These are phyloP conservation scores for Aspergillus cavernicola DNA, from an alignment of 495 filamentous ascomycete species.

Conservation along the genomic window DNA sequence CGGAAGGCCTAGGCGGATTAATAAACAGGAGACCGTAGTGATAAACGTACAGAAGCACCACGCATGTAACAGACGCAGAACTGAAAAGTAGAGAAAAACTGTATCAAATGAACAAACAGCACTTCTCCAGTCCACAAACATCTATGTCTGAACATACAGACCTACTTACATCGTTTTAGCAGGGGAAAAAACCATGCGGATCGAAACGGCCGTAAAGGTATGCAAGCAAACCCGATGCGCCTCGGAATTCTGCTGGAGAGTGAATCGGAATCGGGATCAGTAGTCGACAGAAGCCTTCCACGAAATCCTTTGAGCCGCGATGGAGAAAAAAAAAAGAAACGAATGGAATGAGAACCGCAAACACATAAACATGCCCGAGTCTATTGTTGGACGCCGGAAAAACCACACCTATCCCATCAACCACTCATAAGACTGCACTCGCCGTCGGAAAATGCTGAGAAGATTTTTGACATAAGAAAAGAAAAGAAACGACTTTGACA, in stretches of 20 bases:
- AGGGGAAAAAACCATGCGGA: constrained; percentile 14
- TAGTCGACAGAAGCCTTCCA: constrained; percentile 29
- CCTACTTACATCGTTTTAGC: constrained; percentile 22
- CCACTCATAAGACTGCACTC: constrained; percentile 33
- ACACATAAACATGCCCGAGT: constrained; percentile 45
- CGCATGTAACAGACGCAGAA: constrained; percentile 16
- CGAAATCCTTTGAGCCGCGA: constrained; percentile 14
- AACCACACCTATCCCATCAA: constrained; percentile 40
- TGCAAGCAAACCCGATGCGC: constrained; percentile 18
- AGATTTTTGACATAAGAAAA: constrained; percentile 14
- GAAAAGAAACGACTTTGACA: constrained; percentile 23
- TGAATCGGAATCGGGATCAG: constrained; percentile 14
- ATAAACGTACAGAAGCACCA: constrained; percentile 17
- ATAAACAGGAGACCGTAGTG: constrained; percentile 12
- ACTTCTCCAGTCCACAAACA: constrained; percentile 13
- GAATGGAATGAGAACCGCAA: constrained; percentile 18
- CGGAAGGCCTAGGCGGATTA: not conserved
- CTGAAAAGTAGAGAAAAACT: not conserved
- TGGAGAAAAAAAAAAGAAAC: constrained; percentile 15
- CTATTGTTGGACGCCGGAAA: constrained; percentile 47
- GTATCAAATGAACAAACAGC: constrained; percentile 5
- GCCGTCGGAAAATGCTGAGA: constrained; percentile 36
- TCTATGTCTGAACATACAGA: constrained; percentile 23
- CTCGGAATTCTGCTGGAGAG: constrained; percentile 11
- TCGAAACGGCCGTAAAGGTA: constrained; percentile 20